Evolutionary conservation across 1,139 yeast genomes (phyloP).

Genomic region (Taphrina deformans): DNA sequence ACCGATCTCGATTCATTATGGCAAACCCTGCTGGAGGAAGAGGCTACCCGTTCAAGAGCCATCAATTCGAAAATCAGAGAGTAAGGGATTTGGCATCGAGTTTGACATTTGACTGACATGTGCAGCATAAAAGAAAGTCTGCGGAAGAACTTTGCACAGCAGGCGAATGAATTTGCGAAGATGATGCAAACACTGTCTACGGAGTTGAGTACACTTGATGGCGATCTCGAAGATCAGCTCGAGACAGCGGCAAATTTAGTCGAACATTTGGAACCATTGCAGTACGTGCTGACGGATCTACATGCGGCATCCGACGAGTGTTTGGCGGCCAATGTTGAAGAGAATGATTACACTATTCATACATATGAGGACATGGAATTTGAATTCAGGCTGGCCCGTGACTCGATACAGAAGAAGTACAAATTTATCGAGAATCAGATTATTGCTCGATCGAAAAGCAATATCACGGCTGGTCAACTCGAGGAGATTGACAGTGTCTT

Average conservation of each 20-base stretch:
- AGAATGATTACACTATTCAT: slow-evolving; percentile 49
- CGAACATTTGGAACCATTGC: slow-evolving; percentile 46
- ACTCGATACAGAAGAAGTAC: slow-evolving; percentile 47
- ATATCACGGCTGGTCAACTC: slow-evolving; percentile 49
- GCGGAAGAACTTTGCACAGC: slow-evolving; percentile 50
- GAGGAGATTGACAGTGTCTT: slow-evolving; percentile 51
- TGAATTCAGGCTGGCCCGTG: slow-evolving; percentile 48
- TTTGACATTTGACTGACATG: neutral
- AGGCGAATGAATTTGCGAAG: slow-evolving; percentile 47
- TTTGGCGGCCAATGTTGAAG: slow-evolving; percentile 48
- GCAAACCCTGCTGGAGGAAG: slow-evolving; percentile 45
- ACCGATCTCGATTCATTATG: slow-evolving; percentile 46
- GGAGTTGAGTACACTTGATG: slow-evolving; percentile 46
- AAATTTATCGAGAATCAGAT: slow-evolving; percentile 50
- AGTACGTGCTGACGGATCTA: slow-evolving; percentile 42
- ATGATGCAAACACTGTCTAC: slow-evolving; percentile 44
- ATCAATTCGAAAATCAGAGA: slow-evolving; percentile 46
- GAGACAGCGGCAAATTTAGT: slow-evolving; percentile 44
- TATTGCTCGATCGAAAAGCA: slow-evolving; percentile 48
- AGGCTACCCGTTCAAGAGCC: slow-evolving; percentile 45
- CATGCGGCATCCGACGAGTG: slow-evolving; percentile 44
- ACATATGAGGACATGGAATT: slow-evolving; percentile 49
- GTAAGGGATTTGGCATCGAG: slow-evolving; percentile 3
- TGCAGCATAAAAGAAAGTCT: slow-evolving; percentile 50
- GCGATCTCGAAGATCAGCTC: slow-evolving; percentile 48